A percentile compares a stretch with the other conserved stretches of the same genome.
Evolutionary conservation across 345 rosid species (phyloP).

Genomic region (Arabidopsis suecica): DNA sequence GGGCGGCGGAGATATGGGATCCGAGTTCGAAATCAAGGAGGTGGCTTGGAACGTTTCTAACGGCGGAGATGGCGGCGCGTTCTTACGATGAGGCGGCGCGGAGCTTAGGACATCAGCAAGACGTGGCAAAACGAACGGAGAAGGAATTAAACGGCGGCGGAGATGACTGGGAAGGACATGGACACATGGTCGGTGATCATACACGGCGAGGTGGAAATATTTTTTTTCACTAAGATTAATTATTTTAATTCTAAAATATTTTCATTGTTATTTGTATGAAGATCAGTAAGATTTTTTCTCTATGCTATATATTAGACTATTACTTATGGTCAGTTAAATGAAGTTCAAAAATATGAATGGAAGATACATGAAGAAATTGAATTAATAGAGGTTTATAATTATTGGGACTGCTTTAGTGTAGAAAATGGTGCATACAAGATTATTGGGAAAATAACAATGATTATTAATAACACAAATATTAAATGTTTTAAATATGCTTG

Average conservation of each 20-base stretch:
- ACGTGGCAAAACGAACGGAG: not conserved
- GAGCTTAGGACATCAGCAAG: not conserved
- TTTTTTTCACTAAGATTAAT: not conserved
- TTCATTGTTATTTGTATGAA: not conserved
- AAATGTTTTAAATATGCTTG: too few species aligned
- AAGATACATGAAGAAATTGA: not conserved
- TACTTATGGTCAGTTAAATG: not conserved
- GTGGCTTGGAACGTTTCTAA: slow-evolving; percentile 36
- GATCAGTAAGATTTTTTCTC: not conserved
- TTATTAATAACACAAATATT: not conserved
- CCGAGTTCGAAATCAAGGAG: not conserved
- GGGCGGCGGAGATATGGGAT: slow-evolving; percentile 44
- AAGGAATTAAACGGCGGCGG: slow-evolving; percentile 4
- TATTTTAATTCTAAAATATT: not conserved
- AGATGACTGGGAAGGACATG: slow-evolving; percentile 1
- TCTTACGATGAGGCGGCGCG: slow-evolving; percentile 14
- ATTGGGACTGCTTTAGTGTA: not conserved
- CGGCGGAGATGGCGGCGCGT: slow-evolving; percentile 17
- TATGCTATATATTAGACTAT: not conserved
- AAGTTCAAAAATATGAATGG: not conserved
- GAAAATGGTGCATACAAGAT: not conserved
- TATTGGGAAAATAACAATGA: not conserved
- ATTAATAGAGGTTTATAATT: not conserved
- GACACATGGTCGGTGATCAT: not conserved
- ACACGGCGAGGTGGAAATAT: not conserved